Conservation (phyloP, 2,329 filamentous ascomycete genomes). For the Xylariaceae sp. region DNA sequence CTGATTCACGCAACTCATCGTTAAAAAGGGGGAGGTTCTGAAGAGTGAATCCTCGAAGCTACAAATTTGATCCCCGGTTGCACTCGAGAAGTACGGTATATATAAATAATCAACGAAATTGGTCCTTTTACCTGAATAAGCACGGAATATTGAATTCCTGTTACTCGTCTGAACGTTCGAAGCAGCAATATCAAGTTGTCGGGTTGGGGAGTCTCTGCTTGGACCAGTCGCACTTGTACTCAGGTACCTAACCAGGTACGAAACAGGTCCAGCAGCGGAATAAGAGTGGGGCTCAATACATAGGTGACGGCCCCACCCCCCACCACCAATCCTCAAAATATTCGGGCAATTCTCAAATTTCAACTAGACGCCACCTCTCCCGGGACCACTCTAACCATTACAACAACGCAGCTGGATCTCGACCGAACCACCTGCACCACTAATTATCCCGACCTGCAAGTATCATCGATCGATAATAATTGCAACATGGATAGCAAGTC, state of each 20-base stretch:
- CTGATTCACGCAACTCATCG: neutral
- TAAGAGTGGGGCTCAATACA: neutral
- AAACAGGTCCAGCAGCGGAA: neutral
- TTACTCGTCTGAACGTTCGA: no score
- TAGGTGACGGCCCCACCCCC: conserved; percentile 26
- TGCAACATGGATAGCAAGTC: conserved; percentile 26
- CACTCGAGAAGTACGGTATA: no score
- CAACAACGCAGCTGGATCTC: conserved; percentile 9
- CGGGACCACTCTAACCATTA: conserved; percentile 5
- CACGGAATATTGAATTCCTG: no score
- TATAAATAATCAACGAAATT: no score
- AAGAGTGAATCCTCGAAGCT: no score
- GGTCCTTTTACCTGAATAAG: no score
- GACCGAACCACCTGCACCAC: neutral
- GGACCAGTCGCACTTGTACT: no score
- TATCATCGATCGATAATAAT: neutral
- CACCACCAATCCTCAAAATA: conserved; percentile 32
- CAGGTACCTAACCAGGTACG: neutral
- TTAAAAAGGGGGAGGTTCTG: no score
- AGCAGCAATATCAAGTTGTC: no score
- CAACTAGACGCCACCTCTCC: conserved; percentile 15
- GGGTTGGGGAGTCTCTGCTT: no score
- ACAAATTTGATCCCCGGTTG: no score
- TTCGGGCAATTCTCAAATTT: conserved; percentile 28
- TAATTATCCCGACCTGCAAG: neutral